Percentiles rank a stretch among this genome's conserved stretches.
Conservation (phyloP, 2,329 filamentous ascomycete species). For the Microdochium bolleyi region DNA sequence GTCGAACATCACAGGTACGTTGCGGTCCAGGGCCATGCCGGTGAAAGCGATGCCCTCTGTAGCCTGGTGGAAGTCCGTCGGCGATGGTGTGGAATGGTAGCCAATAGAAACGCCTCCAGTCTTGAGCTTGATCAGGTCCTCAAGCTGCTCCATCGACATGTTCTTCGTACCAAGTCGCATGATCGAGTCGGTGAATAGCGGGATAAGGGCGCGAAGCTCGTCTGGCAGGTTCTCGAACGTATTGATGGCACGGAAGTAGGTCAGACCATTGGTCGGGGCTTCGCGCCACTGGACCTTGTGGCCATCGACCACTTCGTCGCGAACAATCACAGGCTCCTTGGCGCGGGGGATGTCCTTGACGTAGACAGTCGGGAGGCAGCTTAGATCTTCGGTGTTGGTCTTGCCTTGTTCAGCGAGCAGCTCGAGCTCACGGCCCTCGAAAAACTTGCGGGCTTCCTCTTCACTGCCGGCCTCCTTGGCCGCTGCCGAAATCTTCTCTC, state of each 20-base stretch:
- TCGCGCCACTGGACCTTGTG: constrained; percentile 82
- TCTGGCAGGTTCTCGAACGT: constrained; percentile 71
- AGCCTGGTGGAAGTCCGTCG: constrained; percentile 60
- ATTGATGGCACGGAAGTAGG: constrained; percentile 90
- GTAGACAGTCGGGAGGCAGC: constrained; percentile 79
- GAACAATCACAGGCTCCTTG: constrained; percentile 52
- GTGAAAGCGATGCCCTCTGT: constrained; percentile 78
- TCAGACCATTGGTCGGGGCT: constrained; percentile 89
- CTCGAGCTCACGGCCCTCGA: constrained; percentile 72
- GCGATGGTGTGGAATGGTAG: constrained; percentile 75
- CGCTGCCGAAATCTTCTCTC: constrained; percentile 63
- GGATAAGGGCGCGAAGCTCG: constrained; percentile 76
- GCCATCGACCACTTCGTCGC: constrained; percentile 57
- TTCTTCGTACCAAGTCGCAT: constrained; percentile 87
- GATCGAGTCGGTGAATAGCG: constrained; percentile 84
- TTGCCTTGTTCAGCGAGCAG: constrained; percentile 77
- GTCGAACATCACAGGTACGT: constrained; percentile 86
- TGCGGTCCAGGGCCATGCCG: constrained; percentile 82
- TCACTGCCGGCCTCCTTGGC: constrained; percentile 61
- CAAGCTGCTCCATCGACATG: constrained; percentile 87
- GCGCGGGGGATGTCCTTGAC: constrained; percentile 81
- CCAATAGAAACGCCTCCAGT: constrained; percentile 84
- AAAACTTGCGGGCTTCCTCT: constrained; percentile 60
- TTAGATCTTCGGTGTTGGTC: constrained; percentile 75
- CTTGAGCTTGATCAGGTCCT: constrained; percentile 92